Evolutionary conservation across 495 filamentous ascomycete genomes (phyloP).

Genomic region (Lentithecium fluviatile): DNA sequence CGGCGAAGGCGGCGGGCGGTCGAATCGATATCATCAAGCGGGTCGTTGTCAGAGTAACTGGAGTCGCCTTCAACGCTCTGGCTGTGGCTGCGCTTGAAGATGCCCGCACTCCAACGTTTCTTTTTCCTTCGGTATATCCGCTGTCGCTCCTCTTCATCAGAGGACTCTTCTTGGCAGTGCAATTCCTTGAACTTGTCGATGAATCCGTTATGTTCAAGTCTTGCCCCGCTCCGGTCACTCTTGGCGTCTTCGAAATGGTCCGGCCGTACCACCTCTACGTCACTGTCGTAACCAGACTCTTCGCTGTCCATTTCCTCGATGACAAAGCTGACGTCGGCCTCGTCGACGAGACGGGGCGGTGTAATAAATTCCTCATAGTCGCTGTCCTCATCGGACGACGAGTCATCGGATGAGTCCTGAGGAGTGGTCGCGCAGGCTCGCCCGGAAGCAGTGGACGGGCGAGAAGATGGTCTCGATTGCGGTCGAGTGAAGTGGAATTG

Average conservation of each 20-base stretch:
- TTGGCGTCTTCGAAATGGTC: slow-evolving; percentile 41
- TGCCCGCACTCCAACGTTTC: slow-evolving; percentile 40
- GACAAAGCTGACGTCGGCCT: slow-evolving; percentile 27
- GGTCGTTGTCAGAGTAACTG: slow-evolving; percentile 36
- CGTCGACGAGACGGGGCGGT: slow-evolving; percentile 17
- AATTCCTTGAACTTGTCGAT: slow-evolving; percentile 26
- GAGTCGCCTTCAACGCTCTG: slow-evolving; percentile 41
- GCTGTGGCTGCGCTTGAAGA: slow-evolving; percentile 41
- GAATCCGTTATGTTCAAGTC: slow-evolving; percentile 24
- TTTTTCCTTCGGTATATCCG: slow-evolving; percentile 32
- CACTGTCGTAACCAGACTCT: slow-evolving; percentile 38
- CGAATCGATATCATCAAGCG: slow-evolving; percentile 35
- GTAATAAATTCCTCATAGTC: slow-evolving; percentile 10
- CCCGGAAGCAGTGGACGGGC: slow-evolving; percentile 32
- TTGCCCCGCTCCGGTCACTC: slow-evolving; percentile 28
- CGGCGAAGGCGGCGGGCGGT: slow-evolving; percentile 39
- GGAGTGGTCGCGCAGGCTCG: slow-evolving; percentile 21
- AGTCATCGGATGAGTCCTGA: slow-evolving; percentile 29
- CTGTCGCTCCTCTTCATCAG: slow-evolving; percentile 33
- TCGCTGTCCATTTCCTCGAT: slow-evolving; percentile 39
- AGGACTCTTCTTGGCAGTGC: slow-evolving; percentile 25
- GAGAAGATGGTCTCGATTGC: slow-evolving; percentile 30
- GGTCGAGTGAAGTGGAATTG: slow-evolving; percentile 35
- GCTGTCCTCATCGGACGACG: slow-evolving; percentile 28
- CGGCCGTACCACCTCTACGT: slow-evolving; percentile 40